phyloP scores from a whole-genome alignment of 495 filamentous ascomycete species.

The Thermochaetoides thermophila region DNA sequence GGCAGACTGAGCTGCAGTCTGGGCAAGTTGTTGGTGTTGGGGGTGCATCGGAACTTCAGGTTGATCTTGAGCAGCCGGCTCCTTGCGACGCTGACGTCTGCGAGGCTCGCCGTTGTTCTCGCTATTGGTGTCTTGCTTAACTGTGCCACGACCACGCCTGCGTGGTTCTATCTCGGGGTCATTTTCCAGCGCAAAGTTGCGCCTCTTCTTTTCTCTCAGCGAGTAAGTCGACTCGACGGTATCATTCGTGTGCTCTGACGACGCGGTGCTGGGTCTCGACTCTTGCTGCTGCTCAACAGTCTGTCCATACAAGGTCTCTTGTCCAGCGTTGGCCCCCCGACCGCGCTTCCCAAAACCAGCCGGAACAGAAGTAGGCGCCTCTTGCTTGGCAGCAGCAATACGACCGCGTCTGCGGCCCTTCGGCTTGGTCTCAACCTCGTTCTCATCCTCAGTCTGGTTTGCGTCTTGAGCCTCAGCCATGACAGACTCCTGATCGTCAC shows the following conservation, averaged over 20 bases:
- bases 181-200: conserved; percentile 24
- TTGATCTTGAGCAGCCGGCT: conserved; percentile 4
- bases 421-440: background rate
- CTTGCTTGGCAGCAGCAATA: background rate
- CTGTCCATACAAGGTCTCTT: too few species aligned
- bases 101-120: conserved; percentile 13
- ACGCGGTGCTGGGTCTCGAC: conserved; percentile 20
- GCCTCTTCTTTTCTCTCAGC: conserved; percentile 22
- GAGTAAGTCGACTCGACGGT: conserved; percentile 22
- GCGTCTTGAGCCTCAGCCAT: background rate
- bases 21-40: background rate
- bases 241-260: conserved; percentile 18
- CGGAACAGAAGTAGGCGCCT: background rate
- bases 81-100: conserved; percentile 10
- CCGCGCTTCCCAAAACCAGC: background rate
- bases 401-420: too few species aligned
- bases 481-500: background rate
- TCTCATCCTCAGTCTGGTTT: background rate
- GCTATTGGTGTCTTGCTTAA: conserved; percentile 1
- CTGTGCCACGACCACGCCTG: conserved; percentile 10
- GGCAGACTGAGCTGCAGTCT: too few species aligned
- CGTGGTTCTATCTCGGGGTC: conserved; percentile 18
- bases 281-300: too few species aligned
- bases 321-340: conserved; percentile 1
- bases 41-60: too few species aligned